Conservation (phyloP, 305 asterid species). For the Fraxinus ornus region DNA sequence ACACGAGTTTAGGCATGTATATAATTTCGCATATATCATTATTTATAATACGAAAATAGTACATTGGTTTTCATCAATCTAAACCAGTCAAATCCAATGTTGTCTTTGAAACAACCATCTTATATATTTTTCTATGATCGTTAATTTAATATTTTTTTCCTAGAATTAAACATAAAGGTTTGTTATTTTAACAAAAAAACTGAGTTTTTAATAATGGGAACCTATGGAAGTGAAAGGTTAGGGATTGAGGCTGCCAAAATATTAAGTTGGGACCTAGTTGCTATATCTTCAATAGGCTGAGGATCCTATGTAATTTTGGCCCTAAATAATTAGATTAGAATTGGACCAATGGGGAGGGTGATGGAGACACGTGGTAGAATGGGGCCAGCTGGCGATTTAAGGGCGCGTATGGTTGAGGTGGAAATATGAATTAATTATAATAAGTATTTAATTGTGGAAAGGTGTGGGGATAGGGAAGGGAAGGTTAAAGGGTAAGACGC, state of each 20-base stretch:
- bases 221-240: not conserved
- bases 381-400: conserved; percentile 11
- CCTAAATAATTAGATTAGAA: conserved; percentile 29
- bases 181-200: not conserved
- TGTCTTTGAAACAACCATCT: not conserved
- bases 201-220: not conserved
- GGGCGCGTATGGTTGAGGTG: not conserved
- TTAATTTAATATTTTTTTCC: not conserved
- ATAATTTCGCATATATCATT: not conserved
- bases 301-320: not conserved
- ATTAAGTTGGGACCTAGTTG: not conserved
- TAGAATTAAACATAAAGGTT: not conserved
- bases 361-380: conserved; percentile 42
- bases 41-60: not conserved
- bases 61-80: not conserved
- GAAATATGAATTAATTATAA: not conserved
- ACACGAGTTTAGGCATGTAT: not conserved
- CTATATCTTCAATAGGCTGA: not conserved
- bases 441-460: not conserved
- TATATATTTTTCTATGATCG: not conserved
- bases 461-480: not conserved
- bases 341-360: conserved; percentile 22
- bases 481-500: not conserved
- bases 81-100: not conserved
- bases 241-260: not conserved